Evolutionary conservation across 306 rosid genomes (phyloP), one percentile per base, ranked within the genome.

Genomic region (Argentina anserina): DNA sequence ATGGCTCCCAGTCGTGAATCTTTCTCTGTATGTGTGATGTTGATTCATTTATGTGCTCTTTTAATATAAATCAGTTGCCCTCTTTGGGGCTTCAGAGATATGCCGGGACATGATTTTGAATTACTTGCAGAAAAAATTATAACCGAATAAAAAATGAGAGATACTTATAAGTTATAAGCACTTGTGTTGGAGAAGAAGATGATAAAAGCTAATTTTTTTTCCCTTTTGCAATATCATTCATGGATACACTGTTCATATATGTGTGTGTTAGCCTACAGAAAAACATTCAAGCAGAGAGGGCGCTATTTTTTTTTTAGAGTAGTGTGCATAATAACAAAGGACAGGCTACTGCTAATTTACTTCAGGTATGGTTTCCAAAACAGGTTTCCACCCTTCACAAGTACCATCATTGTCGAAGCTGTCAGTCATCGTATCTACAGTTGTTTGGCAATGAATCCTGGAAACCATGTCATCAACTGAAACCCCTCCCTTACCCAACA

Each of bases 311-410:
- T 50, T 31, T 10, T 59, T 37, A 59, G 31, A 72, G 9, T 21
- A 42, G 46, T 34, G 46, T 28, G 47, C 25, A 18, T 68, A 55
- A 21, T 49, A 34, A 17, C 18, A 62, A 58, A 47, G 9, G 56
- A 56, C 25, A 21, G 31, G 25, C 29, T 61, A 10, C 49, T 82
- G 74, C 86, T 87, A 89, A 81, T 82, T 82, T 62, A 82, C 67
- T 93, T 93, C 98, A 10, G 97, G 82, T 86, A 93, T 90, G 80
- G 87, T 90, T 76, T 90, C 83, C 28, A 93, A 84, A 14, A 13
- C 86, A 45, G 98, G 97, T 75, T 84, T 90, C 97, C 97, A 89
- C 50, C 65, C 86, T 14, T 55, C 52, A 55, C 66, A 62, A 11
- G 65, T 67, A 71, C 67, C 84, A 5, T 63, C 81, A 21, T 29